Evolutionary conservation across 2,329 filamentous ascomycete species (phyloP).

Genomic region (Lecanicillium sp.): DNA sequence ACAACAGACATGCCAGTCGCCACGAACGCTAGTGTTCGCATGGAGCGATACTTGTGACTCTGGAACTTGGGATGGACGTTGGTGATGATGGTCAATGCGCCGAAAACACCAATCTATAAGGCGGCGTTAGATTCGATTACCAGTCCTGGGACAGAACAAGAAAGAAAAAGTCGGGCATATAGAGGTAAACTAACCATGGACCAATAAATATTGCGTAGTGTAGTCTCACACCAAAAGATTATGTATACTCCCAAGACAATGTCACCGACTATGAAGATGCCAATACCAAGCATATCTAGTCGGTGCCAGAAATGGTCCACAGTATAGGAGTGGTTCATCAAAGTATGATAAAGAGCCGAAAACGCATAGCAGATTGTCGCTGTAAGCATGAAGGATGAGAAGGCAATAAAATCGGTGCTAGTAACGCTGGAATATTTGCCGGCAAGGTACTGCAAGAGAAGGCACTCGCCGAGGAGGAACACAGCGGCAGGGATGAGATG

Average conservation of each 20-base stretch:
- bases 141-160: slow-evolving; percentile 15
- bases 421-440: slow-evolving; percentile 18
- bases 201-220: slow-evolving; percentile 23
- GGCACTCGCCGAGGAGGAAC: slow-evolving; percentile 25
- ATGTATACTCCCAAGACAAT: slow-evolving; percentile 23
- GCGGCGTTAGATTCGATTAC: slow-evolving; percentile 9
- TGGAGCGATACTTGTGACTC: slow-evolving; percentile 25
- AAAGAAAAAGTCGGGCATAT: slow-evolving; percentile 8
- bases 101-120: slow-evolving; percentile 17
- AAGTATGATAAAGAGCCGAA: slow-evolving; percentile 21
- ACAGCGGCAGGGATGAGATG: slow-evolving; percentile 37
- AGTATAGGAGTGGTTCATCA: slow-evolving; percentile 20
- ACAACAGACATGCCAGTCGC: slow-evolving; percentile 31
- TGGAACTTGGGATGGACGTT: slow-evolving; percentile 29
- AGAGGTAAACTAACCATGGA: slow-evolving; percentile 22
- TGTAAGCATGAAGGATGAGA: slow-evolving; percentile 19
- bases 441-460: slow-evolving; percentile 18
- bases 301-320: slow-evolving; percentile 20
- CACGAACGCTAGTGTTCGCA: slow-evolving; percentile 30
- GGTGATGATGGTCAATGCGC: slow-evolving; percentile 26
- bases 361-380: slow-evolving; percentile 18
- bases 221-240: slow-evolving; percentile 24
- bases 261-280: slow-evolving; percentile 20
- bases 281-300: slow-evolving; percentile 20
- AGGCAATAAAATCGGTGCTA: slow-evolving; percentile 17